phyloP scores from a whole-genome alignment of 192 early-diverging fungal genomes.

The Bifiguratus adelaidae region DNA sequence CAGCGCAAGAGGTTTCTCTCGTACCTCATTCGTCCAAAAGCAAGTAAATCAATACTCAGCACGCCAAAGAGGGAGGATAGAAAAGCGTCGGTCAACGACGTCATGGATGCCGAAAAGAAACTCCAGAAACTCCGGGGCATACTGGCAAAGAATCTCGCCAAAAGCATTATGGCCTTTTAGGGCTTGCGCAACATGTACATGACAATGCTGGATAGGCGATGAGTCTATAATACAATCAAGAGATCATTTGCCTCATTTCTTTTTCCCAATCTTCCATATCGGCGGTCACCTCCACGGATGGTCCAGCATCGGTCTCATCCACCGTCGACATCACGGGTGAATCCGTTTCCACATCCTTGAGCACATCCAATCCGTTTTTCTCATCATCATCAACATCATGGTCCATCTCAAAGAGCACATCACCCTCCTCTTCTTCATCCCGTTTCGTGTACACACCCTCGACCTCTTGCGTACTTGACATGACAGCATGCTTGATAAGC shows the following conservation, averaged over 20 bases:
- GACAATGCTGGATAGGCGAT: no score
- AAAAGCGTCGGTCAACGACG: no score
- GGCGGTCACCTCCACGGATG: background rate
- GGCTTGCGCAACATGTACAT: no score
- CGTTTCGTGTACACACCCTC: background rate
- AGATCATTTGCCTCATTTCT: constrained; percentile 15
- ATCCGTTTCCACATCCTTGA: background rate
- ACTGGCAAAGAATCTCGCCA: no score
- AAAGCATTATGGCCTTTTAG: no score
- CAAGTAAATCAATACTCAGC: no score
- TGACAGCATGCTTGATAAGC: constrained; percentile 34
- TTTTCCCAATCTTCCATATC: constrained; percentile 28
- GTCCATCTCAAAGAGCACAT: constrained; percentile 14
- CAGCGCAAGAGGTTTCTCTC: no score
- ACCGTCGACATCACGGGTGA: background rate
- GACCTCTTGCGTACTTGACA: constrained; percentile 4
- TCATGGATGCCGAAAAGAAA: no score
- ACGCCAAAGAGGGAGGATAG: no score
- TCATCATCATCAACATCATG: background rate
- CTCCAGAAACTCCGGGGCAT: no score
- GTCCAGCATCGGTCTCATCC: background rate
- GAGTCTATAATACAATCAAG: no score
- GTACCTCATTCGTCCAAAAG: no score
- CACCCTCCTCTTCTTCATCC: constrained; percentile 3
- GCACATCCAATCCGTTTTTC: background rate